phyloP scores from a whole-genome alignment of 176 grass and related monocot genomes.

The Areca catechu region DNA sequence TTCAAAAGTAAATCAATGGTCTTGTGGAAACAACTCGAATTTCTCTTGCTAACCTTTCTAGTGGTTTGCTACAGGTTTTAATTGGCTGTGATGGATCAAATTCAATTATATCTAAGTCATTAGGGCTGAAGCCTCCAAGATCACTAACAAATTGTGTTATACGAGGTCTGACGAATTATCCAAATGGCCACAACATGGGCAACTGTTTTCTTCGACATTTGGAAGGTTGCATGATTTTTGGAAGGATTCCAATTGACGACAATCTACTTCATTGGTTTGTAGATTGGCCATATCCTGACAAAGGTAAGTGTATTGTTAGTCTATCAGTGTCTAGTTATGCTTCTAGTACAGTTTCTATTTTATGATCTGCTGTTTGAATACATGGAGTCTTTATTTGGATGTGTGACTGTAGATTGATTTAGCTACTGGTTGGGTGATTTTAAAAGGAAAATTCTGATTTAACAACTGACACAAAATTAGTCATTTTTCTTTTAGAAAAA shows the following conservation, averaged over 20 bases:
- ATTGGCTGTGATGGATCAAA: conserved; percentile 35
- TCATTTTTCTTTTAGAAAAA: no score
- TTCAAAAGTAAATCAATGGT: no score
- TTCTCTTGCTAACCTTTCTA: background rate
- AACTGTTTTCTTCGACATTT: background rate
- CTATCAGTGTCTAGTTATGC: no score
- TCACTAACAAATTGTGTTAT: conserved; percentile 9
- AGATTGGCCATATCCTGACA: background rate
- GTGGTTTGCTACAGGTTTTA: conserved; percentile 18
- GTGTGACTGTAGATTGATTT: no score
- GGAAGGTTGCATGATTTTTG: background rate
- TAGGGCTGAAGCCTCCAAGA: conserved; percentile 16
- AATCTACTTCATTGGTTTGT: conserved; percentile 17
- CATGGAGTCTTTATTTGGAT: no score
- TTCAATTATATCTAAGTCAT: conserved; percentile 23
- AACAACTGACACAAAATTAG: no score
- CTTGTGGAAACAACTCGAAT: no score
- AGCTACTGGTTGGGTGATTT: no score
- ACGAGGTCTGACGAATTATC: conserved; percentile 23
- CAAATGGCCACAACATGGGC: background rate
- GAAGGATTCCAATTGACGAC: conserved; percentile 24
- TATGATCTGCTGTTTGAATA: no score
- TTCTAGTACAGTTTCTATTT: no score
- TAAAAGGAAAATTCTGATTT: no score
- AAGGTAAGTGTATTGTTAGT: no score